Evolutionary conservation across 768 basidiomycete genomes (phyloP).

Genomic region (Termitomyces sp.): DNA sequence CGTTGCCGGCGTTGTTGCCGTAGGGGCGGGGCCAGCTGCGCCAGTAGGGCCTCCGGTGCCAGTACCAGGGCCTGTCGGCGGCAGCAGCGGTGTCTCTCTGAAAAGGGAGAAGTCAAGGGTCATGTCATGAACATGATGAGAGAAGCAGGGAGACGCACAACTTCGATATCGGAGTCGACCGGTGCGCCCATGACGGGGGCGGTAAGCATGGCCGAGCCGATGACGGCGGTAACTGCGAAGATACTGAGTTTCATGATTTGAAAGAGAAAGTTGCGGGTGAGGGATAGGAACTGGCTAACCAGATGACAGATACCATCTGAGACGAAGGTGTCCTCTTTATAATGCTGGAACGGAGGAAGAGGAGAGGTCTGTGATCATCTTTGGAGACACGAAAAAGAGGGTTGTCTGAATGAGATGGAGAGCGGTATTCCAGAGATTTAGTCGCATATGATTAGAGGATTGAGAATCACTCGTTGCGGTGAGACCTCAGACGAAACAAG

Average conservation of each 20-base stretch:
- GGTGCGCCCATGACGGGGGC: slow-evolving; percentile 3
- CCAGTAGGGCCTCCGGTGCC: background rate
- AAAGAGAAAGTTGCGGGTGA: background rate
- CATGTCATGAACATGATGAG: background rate
- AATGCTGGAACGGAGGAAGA: background rate
- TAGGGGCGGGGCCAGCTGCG: background rate
- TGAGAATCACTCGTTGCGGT: background rate
- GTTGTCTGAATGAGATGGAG: background rate
- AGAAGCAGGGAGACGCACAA: background rate
- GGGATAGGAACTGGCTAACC: background rate
- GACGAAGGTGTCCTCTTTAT: background rate
- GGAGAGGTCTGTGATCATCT: background rate
- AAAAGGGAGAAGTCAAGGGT: background rate
- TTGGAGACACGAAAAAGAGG: slow-evolving; percentile 1
- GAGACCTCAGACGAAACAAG: background rate
- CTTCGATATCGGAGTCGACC: background rate
- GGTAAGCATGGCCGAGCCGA: slow-evolving; percentile 2
- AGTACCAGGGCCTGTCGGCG: background rate
- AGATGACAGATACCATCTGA: background rate
- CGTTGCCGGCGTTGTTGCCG: no score
- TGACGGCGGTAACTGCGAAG: slow-evolving; percentile 2
- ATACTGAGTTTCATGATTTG: slow-evolving; percentile 4
- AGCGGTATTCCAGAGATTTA: background rate
- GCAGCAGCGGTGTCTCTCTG: background rate
- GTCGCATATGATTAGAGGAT: background rate